Evolutionary conservation across 371 early-diverging fungal species (phyloP).

Genomic region (Mortierella sp.): DNA sequence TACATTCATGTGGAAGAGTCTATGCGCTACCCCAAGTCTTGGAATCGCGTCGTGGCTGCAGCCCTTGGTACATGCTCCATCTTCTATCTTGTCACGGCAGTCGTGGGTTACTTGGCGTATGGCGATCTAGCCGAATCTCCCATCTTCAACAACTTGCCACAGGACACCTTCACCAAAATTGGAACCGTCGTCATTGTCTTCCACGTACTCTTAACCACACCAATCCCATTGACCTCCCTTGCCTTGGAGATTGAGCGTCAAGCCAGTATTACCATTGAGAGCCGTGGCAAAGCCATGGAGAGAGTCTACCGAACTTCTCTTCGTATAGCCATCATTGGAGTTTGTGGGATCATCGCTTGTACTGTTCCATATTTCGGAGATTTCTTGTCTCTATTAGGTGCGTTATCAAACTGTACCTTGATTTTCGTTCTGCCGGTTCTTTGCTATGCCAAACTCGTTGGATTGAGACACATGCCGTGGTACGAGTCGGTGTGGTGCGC

Average conservation of each 20-base stretch:
- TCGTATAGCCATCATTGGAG: constrained; percentile 60
- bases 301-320: constrained; percentile 61
- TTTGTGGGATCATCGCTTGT: constrained; percentile 70
- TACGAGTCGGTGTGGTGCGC: constrained; percentile 71
- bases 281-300: constrained; percentile 61
- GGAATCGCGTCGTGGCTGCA: constrained; percentile 74
- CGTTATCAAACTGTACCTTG: constrained; percentile 77
- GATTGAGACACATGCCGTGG: constrained; percentile 64
- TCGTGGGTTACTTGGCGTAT: constrained; percentile 84
- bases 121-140: constrained; percentile 74
- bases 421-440: constrained; percentile 84
- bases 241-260: constrained; percentile 76
- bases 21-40: constrained; percentile 71
- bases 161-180: constrained; percentile 66
- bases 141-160: constrained; percentile 75
- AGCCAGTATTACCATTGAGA: constrained; percentile 64
- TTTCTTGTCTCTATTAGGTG: constrained; percentile 82
- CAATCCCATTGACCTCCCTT: constrained; percentile 81
- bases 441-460: constrained; percentile 78
- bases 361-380: constrained; percentile 79
- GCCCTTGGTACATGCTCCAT: constrained; percentile 79
- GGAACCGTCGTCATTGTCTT: constrained; percentile 80
- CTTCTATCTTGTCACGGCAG: constrained; percentile 81
- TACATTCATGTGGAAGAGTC: constrained; percentile 62
- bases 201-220: constrained; percentile 83